A percentile compares a stretch with the other conserved stretches of the same genome.
phyloP scores from a whole-genome alignment of 2,329 filamentous ascomycete genomes.

The Ophiostoma pallidulum region DNA sequence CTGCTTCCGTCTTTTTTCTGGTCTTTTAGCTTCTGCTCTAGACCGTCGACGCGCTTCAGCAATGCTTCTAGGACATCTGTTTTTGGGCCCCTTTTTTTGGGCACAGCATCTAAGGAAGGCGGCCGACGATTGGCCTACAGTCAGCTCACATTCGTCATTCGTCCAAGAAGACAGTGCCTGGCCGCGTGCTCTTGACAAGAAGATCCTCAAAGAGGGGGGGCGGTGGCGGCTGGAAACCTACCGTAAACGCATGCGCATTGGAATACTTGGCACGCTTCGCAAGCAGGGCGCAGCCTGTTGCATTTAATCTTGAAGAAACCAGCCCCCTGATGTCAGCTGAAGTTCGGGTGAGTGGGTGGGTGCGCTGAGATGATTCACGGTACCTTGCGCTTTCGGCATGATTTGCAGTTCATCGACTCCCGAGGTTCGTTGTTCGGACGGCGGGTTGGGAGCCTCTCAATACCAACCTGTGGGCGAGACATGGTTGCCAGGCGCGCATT shows the following conservation, averaged over 20 bases:
- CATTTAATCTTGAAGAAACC: conserved; percentile 76
- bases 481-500: conserved; percentile 44
- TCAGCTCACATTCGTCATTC: not conserved
- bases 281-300: conserved; percentile 73
- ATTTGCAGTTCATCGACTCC: conserved; percentile 94
- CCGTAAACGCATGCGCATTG: conserved; percentile 83
- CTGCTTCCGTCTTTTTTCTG: conserved; percentile 37
- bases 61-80: conserved; percentile 81
- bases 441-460: conserved; percentile 65
- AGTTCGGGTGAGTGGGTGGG: not conserved
- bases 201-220: too few relatives aligned
- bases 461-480: conserved; percentile 69
- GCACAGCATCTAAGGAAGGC: conserved; percentile 62
- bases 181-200: too few relatives aligned
- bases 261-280: conserved; percentile 83
- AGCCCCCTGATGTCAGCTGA: not conserved
- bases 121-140: not conserved
- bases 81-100: conserved; percentile 83
- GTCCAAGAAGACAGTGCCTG: too few relatives aligned
- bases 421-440: conserved; percentile 65
- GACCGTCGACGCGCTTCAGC: conserved; percentile 73
- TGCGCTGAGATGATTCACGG: not conserved
- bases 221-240: conserved; percentile 31
- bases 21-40: conserved; percentile 70
- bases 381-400: conserved; percentile 86